Evolutionary conservation across 352 stramenopile species (phyloP), one percentile per base, ranked within the genome.

Genomic region (Globisporangium radiosum): DNA sequence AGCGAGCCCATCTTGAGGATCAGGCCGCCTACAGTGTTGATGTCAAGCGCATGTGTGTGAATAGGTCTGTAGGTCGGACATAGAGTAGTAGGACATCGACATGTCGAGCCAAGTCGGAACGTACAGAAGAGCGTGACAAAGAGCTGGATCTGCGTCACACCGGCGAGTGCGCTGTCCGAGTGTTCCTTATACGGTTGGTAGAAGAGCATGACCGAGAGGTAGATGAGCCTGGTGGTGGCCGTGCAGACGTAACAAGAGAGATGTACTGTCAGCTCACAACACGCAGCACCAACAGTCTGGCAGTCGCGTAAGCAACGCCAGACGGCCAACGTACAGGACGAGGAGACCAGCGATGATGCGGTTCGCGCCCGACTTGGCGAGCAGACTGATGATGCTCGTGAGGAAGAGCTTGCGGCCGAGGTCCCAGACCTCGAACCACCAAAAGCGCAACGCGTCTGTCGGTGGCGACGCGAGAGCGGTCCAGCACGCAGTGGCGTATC

Each of bases 341-440:
- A 88, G 74, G 52, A 92, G 72, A 1, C 74, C 81, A 3, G 77
- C 71, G 50, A 90, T 86, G 59, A 89, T 85, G 3, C 79, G 72
- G 62, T 87, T 90, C 3, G 76, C 79, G 5, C 76, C 77, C 10
- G 79, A 66, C 40, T 87, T 88, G 5, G 75, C 76, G n/a, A 84
- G 57, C 2, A 92, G 55, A 14, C 69, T 76, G 47, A 92, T 66
- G 7, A 92, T 49, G 55, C 79, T 87, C 59, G 87, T 92, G 11
- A 92, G 64, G 43, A 76, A 80, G 40, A 90, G 72, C 55, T 92
- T 92, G 14, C 81, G 73, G 0, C 69, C 63, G n/a, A 92, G 65
- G 36, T 92, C 79, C 71, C 78, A 87, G 3, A 92, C 81, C 64
- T 90, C 79, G 50, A 88, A 92, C 75, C 77, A 92, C 81, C 79